These are phyloP conservation scores for Colletotrichum magnum DNA, from an alignment of 2,329 filamentous ascomycete species.

Conservation along the genomic window DNA sequence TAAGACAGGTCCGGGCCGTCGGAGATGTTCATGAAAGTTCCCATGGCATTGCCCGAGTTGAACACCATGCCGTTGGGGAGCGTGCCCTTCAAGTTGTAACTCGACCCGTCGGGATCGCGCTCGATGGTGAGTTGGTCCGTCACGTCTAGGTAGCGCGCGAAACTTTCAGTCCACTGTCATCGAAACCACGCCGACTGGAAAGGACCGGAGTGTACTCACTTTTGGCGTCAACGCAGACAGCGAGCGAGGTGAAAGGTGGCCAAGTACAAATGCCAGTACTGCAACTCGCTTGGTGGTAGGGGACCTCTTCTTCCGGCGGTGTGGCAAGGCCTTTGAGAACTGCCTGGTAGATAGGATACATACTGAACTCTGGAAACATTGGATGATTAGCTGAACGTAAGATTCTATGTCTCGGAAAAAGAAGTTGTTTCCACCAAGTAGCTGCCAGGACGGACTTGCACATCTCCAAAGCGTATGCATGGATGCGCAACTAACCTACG, in stretches of 20 bases:
- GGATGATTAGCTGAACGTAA: too few relatives aligned
- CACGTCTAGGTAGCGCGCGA: not conserved
- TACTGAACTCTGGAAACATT: not conserved
- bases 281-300: slow-evolving; percentile 17
- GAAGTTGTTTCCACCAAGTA: too few relatives aligned
- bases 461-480: too few relatives aligned
- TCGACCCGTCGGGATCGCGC: not conserved
- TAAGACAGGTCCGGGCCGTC: not conserved
- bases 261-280: slow-evolving; percentile 20
- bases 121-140: not conserved
- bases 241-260: slow-evolving; percentile 16
- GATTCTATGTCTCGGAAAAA: too few relatives aligned
- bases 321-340: slow-evolving; percentile 6
- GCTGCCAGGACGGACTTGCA: not conserved
- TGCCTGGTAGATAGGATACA: slow-evolving; percentile 13
- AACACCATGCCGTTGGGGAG: slow-evolving; percentile 6
- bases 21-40: not conserved
- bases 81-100: not conserved
- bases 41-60: not conserved
- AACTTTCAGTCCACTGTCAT: too few relatives aligned
- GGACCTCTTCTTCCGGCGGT: slow-evolving; percentile 1
- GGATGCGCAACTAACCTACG: too few relatives aligned
- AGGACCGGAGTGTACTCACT: not conserved
- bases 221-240: slow-evolving; percentile 16
- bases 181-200: too few relatives aligned